Percentiles rank a stretch among this genome's conserved stretches.
Conservation (phyloP, 2,329 filamentous ascomycete genomes). For the Colletotrichum lini region DNA sequence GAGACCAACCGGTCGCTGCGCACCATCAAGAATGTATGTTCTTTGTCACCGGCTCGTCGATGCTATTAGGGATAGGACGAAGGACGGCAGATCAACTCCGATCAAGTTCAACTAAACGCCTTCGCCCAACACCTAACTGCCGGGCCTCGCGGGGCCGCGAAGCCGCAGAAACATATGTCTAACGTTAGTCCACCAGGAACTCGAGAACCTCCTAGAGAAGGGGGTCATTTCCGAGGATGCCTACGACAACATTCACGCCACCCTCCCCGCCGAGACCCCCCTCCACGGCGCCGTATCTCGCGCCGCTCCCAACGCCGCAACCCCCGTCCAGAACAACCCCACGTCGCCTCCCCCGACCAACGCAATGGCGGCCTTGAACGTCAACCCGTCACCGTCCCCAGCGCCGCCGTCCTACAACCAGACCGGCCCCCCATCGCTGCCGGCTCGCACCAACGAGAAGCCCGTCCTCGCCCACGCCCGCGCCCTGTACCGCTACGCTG, state of each 20-base stretch:
- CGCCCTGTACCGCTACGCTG: slow-evolving; percentile 87
- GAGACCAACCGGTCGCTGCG: slow-evolving; percentile 88
- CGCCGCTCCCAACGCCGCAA: slow-evolving; percentile 50
- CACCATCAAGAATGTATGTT: slow-evolving; percentile 84
- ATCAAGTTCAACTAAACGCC: slow-evolving; percentile 6
- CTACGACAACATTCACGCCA: slow-evolving; percentile 80
- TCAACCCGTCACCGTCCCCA: slow-evolving; percentile 51
- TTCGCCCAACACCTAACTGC: slow-evolving; percentile 6
- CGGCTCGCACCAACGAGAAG: slow-evolving; percentile 59
- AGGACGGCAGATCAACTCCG: neutral
- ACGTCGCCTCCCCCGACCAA: slow-evolving; percentile 51
- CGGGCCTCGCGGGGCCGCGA: slow-evolving; percentile 16
- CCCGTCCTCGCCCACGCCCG: slow-evolving; percentile 80
- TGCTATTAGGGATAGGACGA: neutral
- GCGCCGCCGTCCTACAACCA: slow-evolving; percentile 68
- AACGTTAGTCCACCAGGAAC: slow-evolving; percentile 74
- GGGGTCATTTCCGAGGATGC: slow-evolving; percentile 82
- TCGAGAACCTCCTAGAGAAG: slow-evolving; percentile 89
- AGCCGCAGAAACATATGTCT: slow-evolving; percentile 15
- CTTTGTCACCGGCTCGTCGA: slow-evolving; percentile 7
- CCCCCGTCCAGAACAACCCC: slow-evolving; percentile 50
- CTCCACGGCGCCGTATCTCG: slow-evolving; percentile 66
- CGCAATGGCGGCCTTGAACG: slow-evolving; percentile 60
- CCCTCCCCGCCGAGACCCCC: slow-evolving; percentile 80
- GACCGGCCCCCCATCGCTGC: slow-evolving; percentile 60